Conservation (phyloP, 31 red algal species). For the Asparagopsis taxiformis region DNA sequence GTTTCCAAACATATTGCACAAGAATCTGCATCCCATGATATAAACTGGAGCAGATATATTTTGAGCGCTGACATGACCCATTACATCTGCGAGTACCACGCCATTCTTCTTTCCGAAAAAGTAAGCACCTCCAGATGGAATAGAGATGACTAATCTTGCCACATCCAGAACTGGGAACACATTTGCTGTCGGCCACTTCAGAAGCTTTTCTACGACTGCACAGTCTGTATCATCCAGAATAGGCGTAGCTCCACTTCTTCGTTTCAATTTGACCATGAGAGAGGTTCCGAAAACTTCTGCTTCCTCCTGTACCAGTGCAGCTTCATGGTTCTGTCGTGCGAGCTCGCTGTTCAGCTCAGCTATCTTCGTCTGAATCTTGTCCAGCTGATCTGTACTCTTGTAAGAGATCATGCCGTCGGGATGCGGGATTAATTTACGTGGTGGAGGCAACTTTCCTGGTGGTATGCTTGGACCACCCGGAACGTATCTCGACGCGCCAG, state of each 20-base stretch:
- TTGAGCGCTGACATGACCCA: constrained; percentile 35
- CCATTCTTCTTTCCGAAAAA: constrained; percentile 81
- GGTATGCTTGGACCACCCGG: constrained; percentile 15
- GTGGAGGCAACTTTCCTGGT: constrained; percentile 49
- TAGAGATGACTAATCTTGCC: constrained; percentile 66
- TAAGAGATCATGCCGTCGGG: constrained; percentile 56
- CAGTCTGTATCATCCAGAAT: constrained; percentile 70
- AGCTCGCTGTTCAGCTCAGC: constrained; percentile 63
- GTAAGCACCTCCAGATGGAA: constrained; percentile 66
- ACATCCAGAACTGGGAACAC: constrained; percentile 76
- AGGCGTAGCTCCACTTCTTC: constrained; percentile 13
- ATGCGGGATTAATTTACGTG: constrained; percentile 80
- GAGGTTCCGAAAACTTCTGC: constrained; percentile 53
- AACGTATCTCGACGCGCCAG: constrained; percentile 48
- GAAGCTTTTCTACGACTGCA: constrained; percentile 58
- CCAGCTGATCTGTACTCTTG: constrained; percentile 65
- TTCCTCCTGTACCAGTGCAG: constrained; percentile 46
- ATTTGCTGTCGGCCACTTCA: constrained; percentile 71
- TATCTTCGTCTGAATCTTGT: constrained; percentile 76
- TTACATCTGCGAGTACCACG: constrained; percentile 49
- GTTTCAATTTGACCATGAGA: constrained; percentile 63
- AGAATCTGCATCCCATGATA: constrained; percentile 82
- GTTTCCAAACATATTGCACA: constrained; percentile 84
- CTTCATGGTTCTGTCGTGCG: constrained; percentile 7
- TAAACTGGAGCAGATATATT: constrained; percentile 54